Percentiles rank a stretch among this genome's conserved stretches.
Conservation (phyloP, 1,284 basidiomycete genomes). For the Ceratobasidium papillatum region DNA sequence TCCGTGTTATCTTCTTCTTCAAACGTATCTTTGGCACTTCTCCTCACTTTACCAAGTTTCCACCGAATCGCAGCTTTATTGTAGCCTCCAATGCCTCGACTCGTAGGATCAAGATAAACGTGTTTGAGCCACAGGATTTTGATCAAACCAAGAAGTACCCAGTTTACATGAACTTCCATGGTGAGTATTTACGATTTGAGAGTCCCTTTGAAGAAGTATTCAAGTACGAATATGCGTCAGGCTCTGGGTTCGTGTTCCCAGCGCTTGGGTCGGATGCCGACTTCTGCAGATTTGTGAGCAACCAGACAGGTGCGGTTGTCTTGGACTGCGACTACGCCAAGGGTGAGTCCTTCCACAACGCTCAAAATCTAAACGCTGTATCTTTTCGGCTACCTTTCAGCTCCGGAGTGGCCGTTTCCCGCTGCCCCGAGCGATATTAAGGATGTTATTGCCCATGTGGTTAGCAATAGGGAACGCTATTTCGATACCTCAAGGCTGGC, state of each 20-base stretch:
- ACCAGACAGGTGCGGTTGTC: constrained; percentile 20
- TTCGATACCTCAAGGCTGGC: constrained; percentile 30
- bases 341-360: not conserved
- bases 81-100: not conserved
- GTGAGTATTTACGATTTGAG: not conserved
- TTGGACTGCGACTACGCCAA: constrained; percentile 37
- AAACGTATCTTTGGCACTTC: not conserved
- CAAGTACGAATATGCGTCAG: not conserved
- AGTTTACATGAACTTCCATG: constrained; percentile 40
- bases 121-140: constrained; percentile 10
- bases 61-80: constrained; percentile 12
- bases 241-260: constrained; percentile 25
- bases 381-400: not conserved
- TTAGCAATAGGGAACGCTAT: constrained; percentile 17
- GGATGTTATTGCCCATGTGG: constrained; percentile 11
- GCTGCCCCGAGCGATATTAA: constrained; percentile 23
- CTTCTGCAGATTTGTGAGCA: constrained; percentile 28
- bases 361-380: too few relatives aligned
- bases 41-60: constrained; percentile 13
- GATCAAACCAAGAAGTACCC: not conserved
- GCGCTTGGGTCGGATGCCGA: constrained; percentile 31
- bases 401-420: constrained; percentile 33
- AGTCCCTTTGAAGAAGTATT: not conserved
- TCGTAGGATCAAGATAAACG: constrained; percentile 6
- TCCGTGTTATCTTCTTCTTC: not conserved